Base-by-base conservation (phyloP, 148 eudicot genomes). In the Spergularia bocconei region DNA sequence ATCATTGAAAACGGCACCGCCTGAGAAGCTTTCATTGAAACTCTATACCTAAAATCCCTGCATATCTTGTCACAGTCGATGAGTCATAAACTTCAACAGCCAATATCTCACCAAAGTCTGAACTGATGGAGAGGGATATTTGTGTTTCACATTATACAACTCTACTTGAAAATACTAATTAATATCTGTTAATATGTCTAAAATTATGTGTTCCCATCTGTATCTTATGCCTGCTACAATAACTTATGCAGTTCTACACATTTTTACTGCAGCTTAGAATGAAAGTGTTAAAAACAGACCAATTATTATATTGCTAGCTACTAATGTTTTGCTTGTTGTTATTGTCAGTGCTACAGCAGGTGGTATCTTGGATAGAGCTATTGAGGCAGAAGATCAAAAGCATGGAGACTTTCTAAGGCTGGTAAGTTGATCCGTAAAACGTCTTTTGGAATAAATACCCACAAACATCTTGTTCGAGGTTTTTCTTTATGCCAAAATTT, bases 371-470 rank as follows among this genome's bases (percentile, higher is more conserved):
- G 97, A 91, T 81, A 88, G 84, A 84, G 91, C 97, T 55, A 85
- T 91, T 64, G 97, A 91, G 85, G 97, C 97, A 23, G 97, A 91
- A 83, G 97, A 91, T 62, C 84, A 85, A 71, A 89, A 91, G 84
- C 97, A 91, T 41, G 93, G 93, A 62, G 97, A 91, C 79, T 85
- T 91, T 67, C 74, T 91, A 76, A 89, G 97, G 73, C 91, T 91
- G 90, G 96, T 90, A 85, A 68, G 70, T 74, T 61, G 29, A 70
- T 70, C 59, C 67, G 55, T 58, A 13, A 21, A 16, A 16, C n/a
- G 25, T 23, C 25, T 23, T n/a, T n/a, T 51, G 16, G 55, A 41
- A 41, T 41, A 41, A 7, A 75, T 2, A 23, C 1, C 48, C 23
- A 23, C 41, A 39, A 38, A 67, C 11, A 14, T 19, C 7, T 4